phyloP scores from a whole-genome alignment of 73 alveolate species.

The Paramecium bursaria region DNA sequence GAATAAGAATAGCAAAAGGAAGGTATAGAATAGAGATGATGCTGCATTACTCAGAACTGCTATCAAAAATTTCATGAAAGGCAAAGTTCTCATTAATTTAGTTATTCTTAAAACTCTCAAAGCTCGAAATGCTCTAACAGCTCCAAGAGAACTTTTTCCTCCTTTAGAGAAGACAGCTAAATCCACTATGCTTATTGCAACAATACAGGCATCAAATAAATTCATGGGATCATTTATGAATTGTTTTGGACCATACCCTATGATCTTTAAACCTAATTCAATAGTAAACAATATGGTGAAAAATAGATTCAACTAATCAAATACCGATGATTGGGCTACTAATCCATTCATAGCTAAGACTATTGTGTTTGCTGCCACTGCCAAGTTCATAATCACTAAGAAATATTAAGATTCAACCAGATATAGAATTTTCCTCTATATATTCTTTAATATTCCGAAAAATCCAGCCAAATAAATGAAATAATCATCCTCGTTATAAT shows the following conservation, averaged over 20 bases:
- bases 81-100: constrained; percentile 76
- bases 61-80: constrained; percentile 82
- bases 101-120: constrained; percentile 90
- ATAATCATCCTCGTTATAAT: background rate
- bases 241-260: constrained; percentile 81
- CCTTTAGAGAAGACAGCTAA: constrained; percentile 56
- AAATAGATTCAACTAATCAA: constrained; percentile 66
- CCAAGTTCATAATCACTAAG: constrained; percentile 73
- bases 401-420: constrained; percentile 24
- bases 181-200: constrained; percentile 64
- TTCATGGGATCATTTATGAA: constrained; percentile 75
- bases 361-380: constrained; percentile 87
- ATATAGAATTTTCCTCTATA: background rate
- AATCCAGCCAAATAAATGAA: background rate
- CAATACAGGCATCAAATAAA: constrained; percentile 64
- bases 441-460: background rate
- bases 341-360: constrained; percentile 80
- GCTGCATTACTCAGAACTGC: constrained; percentile 77
- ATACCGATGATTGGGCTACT: constrained; percentile 43
- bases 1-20: constrained; percentile 77
- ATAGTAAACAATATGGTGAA: constrained; percentile 82
- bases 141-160: constrained; percentile 64
- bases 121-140: constrained; percentile 82
- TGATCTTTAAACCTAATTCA: constrained; percentile 87
- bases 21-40: constrained; percentile 76